Conservation (phyloP, 805 yeast species). For the Saturnispora diversa region DNA sequence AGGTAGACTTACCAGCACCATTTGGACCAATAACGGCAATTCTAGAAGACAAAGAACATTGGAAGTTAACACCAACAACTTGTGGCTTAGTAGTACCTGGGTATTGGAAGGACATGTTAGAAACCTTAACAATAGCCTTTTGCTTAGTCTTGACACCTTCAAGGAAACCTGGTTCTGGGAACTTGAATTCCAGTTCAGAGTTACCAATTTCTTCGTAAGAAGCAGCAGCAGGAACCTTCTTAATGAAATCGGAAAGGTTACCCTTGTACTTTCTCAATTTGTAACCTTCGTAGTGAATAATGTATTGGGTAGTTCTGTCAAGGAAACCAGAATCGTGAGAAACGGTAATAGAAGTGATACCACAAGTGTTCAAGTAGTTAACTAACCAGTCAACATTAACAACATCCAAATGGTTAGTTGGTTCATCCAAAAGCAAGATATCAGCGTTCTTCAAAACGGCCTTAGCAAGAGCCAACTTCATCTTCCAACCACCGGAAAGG, state of each 20-base stretch:
- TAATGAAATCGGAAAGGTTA: conserved; percentile 97
- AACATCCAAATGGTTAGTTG: conserved; percentile 99
- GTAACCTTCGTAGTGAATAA: conserved; percentile 99
- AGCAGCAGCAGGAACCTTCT: conserved; percentile 98
- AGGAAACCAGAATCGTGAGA: conserved; percentile 99
- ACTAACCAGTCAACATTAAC: conserved; percentile 99
- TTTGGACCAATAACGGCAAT: conserved; percentile 99
- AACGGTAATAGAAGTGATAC: conserved; percentile 96
- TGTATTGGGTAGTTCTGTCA: conserved; percentile 95
- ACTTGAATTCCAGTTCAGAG: conserved; percentile 89
- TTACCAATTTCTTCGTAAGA: conserved; percentile 98
- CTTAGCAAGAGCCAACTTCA: conserved; percentile 98
- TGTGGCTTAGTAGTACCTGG: conserved; percentile 98
- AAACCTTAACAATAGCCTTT: conserved; percentile 98
- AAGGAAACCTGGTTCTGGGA: conserved; percentile 99
- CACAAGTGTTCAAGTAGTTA: conserved; percentile 98
- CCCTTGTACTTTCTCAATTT: conserved; percentile 99
- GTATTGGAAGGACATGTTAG: conserved; percentile 97
- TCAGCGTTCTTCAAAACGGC: conserved; percentile 98
- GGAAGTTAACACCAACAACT: conserved; percentile 86
- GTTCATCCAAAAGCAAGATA: conserved; percentile 96
- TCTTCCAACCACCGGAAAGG: conserved; percentile 99
- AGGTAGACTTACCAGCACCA: conserved; percentile 99
- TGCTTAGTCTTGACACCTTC: conserved; percentile 99
- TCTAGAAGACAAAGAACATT: conserved; percentile 98